Evolutionary conservation across 129 eudicot genomes (phyloP), one percentile per base, ranked within the genome.

Genomic region (Flaveria trinervia): DNA sequence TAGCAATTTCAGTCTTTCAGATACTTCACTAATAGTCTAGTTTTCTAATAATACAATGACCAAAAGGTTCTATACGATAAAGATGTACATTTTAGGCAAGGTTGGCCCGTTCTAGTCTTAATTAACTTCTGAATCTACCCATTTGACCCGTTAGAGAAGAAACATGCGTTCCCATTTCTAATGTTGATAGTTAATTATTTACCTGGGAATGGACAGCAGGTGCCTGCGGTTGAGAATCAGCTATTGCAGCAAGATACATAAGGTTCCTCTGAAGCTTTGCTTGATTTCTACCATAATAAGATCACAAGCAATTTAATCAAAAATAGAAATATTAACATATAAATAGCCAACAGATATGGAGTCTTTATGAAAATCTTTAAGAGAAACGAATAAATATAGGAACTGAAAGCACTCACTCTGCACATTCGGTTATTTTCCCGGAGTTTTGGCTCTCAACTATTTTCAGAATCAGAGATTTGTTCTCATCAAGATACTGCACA

Each of bases 231-330:
- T 93, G 98, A 67, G 96, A 85, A 88, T 93, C 98, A 65, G 98
- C 98, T 56, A 93, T 93, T 16, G 98, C 95, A 82, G 98, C 98
- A 70, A 93, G 98, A 85, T 93, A 93, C 98, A 93, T 93, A 68
- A 93, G 90, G 83, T 93, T 93, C 61, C 96, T 70, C 79, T 93
- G 98, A 41, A 93, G 92, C 77, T 90, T 93, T 4, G 95, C 98
- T 77, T 90, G 98, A 80, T 93, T 88, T 77, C 98, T 92, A 81
- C 77, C 17, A 70, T 26, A 61, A 61, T 13, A 71, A 15, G n/a
- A 2, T 23, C 28, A 50, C 75, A 78, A 70, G n/a, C 3, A 70
- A 46, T 26, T 23, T 20, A 8, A 56, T 73, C n/a, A 43, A 68
- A 68, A 68, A 36, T 6, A 39, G 2, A n/a, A 20, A 8, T 8